Evolutionary conservation across 129 eudicot species (phyloP), one percentile per base, ranked within the genome.

Genomic region (Arctium minus): DNA sequence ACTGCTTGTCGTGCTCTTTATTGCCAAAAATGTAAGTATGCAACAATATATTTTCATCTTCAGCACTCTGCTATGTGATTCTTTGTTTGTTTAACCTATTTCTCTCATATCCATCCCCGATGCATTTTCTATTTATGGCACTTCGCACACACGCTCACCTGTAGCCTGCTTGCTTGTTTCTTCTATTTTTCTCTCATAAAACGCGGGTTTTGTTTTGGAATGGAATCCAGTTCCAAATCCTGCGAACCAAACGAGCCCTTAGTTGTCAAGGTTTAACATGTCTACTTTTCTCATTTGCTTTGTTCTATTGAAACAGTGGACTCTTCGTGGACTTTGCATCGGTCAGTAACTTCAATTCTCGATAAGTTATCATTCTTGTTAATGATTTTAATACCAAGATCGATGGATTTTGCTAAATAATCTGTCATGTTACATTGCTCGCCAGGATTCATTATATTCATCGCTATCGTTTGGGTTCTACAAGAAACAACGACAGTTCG

Each of bases 251-350:
- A 22, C 27, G 27, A 22, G 27, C 27, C 17, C 44, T 37, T 4
- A 72, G 48, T 36, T 15, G 36, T 39, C 9, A 15, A 27, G 37
- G 79, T 74, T 86, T 32, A 2, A 17, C 3, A 64, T 60, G 27
- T 68, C 77, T 42, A 31, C 48, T 6, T 33, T n/a, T 82, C 79
- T 75, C 85, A 74, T 73, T 88, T 88, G 30, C 29, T 62, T 33
- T 83, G 11, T 85, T 74, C 31, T 85, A 10, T 78, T 74, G 84
- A 84, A 83, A 90, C 92, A 96, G 99, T 96, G 99, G 99, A 96
- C 99, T 29, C 97, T 96, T 78, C 91, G 99, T 42, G 99, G 99
- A 83, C 96, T 96, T 80, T 96, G 99, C 87, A 87, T 96, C 6
- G 99, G 99, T 96, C 77, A 84, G 96, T 89, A 56, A 50, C 84